These are phyloP conservation scores for Gastrodia elata DNA, from an alignment of 106 monocot genomes.

Conservation along the genomic window DNA sequence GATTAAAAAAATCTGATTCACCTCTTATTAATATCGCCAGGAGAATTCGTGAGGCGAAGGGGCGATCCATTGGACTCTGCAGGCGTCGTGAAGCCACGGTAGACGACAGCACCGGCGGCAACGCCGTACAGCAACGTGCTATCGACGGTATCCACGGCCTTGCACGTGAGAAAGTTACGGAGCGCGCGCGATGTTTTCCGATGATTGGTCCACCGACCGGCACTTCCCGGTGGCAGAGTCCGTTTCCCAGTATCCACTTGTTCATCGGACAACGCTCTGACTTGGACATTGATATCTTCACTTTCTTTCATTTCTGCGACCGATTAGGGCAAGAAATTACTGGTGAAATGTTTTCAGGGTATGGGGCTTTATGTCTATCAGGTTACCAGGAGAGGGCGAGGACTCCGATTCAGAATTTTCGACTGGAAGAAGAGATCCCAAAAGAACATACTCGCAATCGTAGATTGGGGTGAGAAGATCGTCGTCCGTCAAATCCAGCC, in stretches of 20 bases:
- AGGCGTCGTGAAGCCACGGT: neutral
- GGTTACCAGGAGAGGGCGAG: neutral
- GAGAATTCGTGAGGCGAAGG: neutral
- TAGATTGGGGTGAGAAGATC: constrained; percentile 61
- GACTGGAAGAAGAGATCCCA: constrained; percentile 29
- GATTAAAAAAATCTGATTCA: neutral
- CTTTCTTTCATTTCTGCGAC: neutral
- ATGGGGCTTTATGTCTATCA: neutral
- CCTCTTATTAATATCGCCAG: neutral
- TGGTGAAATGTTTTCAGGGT: neutral
- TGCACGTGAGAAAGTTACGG: constrained; percentile 30
- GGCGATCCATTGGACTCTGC: neutral
- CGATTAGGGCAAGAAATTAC: neutral
- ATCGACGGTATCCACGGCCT: constrained; percentile 14
- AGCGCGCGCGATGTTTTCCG: constrained; percentile 9
- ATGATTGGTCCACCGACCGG: neutral
- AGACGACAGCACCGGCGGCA: neutral
- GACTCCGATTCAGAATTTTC: neutral
- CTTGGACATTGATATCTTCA: neutral
- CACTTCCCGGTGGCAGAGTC: neutral
- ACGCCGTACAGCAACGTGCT: neutral
- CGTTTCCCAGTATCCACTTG: neutral
- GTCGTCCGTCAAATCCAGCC: constrained; percentile 65
- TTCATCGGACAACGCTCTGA: no score
- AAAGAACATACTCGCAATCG: constrained; percentile 67